These are phyloP conservation scores for Ogataea trehaloabstinens DNA, from an alignment of 805 yeast species.

Conservation along the genomic window DNA sequence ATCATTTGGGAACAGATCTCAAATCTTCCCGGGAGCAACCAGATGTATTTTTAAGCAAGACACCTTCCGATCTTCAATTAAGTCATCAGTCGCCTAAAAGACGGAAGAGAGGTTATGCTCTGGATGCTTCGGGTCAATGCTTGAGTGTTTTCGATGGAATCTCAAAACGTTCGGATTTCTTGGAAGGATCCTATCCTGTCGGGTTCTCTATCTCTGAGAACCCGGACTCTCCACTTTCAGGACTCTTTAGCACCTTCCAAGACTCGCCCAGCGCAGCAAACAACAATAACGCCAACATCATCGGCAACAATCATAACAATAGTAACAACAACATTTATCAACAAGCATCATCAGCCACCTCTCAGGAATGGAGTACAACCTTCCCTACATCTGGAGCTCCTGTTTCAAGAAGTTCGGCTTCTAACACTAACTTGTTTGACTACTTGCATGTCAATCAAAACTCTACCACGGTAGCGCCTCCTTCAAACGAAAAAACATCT, in stretches of 20 bases:
- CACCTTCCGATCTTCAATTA: conserved; percentile 5
- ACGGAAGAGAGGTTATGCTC: conserved; percentile 12
- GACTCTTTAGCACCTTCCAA: conserved; percentile 20
- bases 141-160: conserved; percentile 20
- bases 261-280: conserved; percentile 8
- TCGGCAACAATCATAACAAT: background rate
- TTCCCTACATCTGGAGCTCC: background rate
- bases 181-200: conserved; percentile 6
- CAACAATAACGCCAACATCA: background rate
- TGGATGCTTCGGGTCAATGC: conserved; percentile 12
- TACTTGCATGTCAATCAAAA: background rate
- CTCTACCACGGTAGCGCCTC: background rate
- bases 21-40: conserved; percentile 17
- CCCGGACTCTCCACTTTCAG: conserved; percentile 22
- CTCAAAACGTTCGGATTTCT: conserved; percentile 15
- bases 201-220: conserved; percentile 15
- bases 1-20: conserved; percentile 15
- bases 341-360: conserved; percentile 1
- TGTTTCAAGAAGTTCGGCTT: background rate
- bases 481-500: conserved; percentile 6
- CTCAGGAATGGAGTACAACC: background rate
- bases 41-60: conserved; percentile 9
- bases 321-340: background rate
- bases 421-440: conserved; percentile 1
- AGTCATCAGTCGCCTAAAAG: conserved; percentile 8